Evolutionary conservation across 768 basidiomycete genomes (phyloP), one percentile per base, ranked within the genome.

Genomic region (Kockovaella imperatae): DNA sequence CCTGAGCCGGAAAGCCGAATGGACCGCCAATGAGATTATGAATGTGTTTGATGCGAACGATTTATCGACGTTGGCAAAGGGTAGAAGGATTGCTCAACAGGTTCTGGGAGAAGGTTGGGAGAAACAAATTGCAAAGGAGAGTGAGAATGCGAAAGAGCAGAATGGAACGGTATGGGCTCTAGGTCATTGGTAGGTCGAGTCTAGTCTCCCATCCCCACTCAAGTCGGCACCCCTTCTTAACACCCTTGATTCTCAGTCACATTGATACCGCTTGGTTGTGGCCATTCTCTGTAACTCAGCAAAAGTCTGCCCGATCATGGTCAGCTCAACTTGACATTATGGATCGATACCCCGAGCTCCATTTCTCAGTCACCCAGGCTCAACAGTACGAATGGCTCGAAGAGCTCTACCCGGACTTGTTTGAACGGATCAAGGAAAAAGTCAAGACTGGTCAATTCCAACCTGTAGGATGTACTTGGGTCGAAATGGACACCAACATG

Each of bases 261-360:
- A 86, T 87, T 50, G 86, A 88, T 65, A 83, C 83, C 0, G 85
- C 85, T 17, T 86, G 84, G 83, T 70, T 86, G 24, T 95, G 91
- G 91, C 89, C 90, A 0, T 95, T 88, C 74, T 77, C 79, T n/a
- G 87, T 84, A 24, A 93, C 91, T 0, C 88, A 93, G 66, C 91
- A 96, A 72, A 96, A 96, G 73, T 83, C 86, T 6, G 91, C 91
- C 4, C 80, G 89, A 14, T 89, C 86, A 0, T 96, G 91, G 91
- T 83, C 87, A 0, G 91, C 90, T 1, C 90, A 95, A 67, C 49
- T 90, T 14, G 88, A 95, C 67, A 79, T 96, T 38, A 93, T 96
- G 84, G 83, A 88, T 18, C 82, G 89, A 15, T 96, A 89, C 69
- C 88, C 89, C 0, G 90, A 95, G 64, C 88, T 95, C 64, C 78